Conservation (phyloP, 148 eudicot genomes). For the Rhododendron molle region DNA sequence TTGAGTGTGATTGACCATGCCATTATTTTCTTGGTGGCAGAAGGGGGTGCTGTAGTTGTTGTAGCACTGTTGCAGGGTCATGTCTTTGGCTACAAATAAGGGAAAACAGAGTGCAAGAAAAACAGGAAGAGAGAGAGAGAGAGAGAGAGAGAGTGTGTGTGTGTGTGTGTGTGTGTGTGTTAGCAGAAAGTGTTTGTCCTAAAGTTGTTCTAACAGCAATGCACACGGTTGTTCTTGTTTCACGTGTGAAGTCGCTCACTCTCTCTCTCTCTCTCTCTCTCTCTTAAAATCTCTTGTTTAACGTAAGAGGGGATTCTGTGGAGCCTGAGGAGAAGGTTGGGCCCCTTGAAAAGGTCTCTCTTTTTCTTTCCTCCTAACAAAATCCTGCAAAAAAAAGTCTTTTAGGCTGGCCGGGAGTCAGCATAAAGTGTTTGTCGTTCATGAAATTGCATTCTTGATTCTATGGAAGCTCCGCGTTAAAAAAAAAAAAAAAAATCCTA, state of each 20-base stretch:
- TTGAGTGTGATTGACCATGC: background rate
- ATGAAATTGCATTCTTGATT: too few relatives aligned
- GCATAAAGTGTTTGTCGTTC: too few relatives aligned
- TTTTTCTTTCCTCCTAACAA: too few relatives aligned
- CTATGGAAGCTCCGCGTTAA: too few relatives aligned
- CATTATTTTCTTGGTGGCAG: slow-evolving; percentile 12
- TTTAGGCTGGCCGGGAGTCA: too few relatives aligned
- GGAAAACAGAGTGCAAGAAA: background rate
- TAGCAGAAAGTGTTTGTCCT: background rate
- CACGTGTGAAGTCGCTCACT: background rate
- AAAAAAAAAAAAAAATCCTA: too few relatives aligned
- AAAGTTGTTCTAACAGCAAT: slow-evolving; percentile 4
- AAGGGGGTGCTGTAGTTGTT: background rate
- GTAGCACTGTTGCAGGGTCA: slow-evolving; percentile 1
- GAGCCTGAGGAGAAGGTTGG: background rate
- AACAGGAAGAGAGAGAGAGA: background rate
- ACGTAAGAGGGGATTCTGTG: background rate
- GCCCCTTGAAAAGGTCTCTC: background rate
- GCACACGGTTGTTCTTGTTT: slow-evolving; percentile 1
- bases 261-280: background rate
- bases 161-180: background rate
- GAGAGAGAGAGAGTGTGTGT: background rate
- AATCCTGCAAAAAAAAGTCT: too few relatives aligned
- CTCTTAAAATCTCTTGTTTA: background rate
- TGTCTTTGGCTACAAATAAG: slow-evolving; percentile 3